A percentile compares a stretch with the other conserved stretches of the same genome.
These are phyloP conservation scores for Yamadazyma epiphylla DNA, from an alignment of 1,139 yeast genomes.

Conservation along the genomic window DNA sequence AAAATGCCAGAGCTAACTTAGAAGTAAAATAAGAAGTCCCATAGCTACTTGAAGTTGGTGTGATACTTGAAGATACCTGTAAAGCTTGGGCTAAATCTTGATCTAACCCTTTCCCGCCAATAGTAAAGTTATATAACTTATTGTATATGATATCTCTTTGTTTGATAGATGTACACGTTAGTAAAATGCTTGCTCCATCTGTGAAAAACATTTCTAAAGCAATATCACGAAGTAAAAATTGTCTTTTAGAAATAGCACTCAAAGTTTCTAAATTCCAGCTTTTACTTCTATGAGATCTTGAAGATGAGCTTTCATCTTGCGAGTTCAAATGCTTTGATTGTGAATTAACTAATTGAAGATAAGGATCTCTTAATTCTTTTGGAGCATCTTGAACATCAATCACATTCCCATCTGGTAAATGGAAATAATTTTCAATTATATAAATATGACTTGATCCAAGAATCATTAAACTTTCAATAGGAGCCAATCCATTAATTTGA, in stretches of 20 bases:
- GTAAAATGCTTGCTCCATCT: conserved; percentile 64
- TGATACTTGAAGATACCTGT: conserved; percentile 35
- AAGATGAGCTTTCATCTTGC: conserved; percentile 8
- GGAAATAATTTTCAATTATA: conserved; percentile 66
- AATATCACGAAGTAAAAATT: conserved; percentile 70
- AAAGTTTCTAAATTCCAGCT: conserved; percentile 57
- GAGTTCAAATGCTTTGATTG: conserved; percentile 22
- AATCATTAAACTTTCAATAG: conserved; percentile 69
- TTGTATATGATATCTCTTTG: conserved; percentile 56
- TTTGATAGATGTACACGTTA: conserved; percentile 50
- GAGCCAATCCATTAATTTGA: conserved; percentile 67
- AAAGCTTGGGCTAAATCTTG: conserved; percentile 50
- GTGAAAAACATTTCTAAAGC: conserved; percentile 74
- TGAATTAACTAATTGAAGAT: conserved; percentile 52
- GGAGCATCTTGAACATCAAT: conserved; percentile 69
- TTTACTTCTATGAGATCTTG: conserved; percentile 41
- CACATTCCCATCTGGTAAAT: conserved; percentile 56
- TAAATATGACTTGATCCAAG: conserved; percentile 62
- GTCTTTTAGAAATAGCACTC: conserved; percentile 65
- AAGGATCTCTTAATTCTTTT: conserved; percentile 56
- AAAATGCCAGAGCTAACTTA: conserved; percentile 34
- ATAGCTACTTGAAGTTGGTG: conserved; percentile 10
- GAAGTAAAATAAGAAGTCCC: conserved; percentile 24
- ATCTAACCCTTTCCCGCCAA: conserved; percentile 43
- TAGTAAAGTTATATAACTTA: conserved; percentile 43